A percentile compares a stretch with the other conserved stretches of the same genome.
Conservation (phyloP, 1,284 basidiomycete genomes). For the Neotropicomus parvogracilis region DNA sequence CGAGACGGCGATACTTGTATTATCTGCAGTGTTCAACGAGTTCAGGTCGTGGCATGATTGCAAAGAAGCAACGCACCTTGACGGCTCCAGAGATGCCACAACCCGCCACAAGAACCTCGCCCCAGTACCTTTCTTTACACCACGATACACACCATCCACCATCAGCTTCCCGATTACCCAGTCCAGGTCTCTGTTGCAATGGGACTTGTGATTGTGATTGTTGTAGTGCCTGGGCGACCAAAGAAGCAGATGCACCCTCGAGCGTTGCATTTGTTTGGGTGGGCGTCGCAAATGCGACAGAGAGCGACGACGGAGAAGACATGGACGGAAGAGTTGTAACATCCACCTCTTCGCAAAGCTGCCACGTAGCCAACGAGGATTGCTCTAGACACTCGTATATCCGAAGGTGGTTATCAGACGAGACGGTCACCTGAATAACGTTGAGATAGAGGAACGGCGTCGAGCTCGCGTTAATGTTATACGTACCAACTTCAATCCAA, state of each 20-base stretch:
- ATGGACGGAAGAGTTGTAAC: constrained; percentile 54
- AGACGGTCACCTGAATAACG: constrained; percentile 67
- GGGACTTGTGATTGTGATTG: constrained; percentile 53
- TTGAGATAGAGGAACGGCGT: background rate
- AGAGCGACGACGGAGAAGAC: constrained; percentile 44
- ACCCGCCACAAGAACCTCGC: constrained; percentile 77
- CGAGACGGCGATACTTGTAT: constrained; percentile 58
- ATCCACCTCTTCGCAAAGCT: constrained; percentile 76
- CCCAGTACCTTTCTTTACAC: constrained; percentile 94
- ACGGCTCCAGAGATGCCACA: constrained; percentile 70
- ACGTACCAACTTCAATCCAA: constrained; percentile 81
- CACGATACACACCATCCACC: constrained; percentile 91
- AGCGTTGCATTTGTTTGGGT: constrained; percentile 57
- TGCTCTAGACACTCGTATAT: constrained; percentile 89
- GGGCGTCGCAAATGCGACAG: constrained; percentile 59
- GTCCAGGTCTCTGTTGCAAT: constrained; percentile 44
- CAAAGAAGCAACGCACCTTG: constrained; percentile 52
- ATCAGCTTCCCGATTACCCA: constrained; percentile 71
- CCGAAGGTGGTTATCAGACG: constrained; percentile 81
- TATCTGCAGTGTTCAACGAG: constrained; percentile 38
- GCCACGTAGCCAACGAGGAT: constrained; percentile 77
- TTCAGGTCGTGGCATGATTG: background rate
- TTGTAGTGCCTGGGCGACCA: constrained; percentile 59
- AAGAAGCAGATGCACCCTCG: constrained; percentile 54
- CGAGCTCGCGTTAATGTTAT: constrained; percentile 16